Conservation (phyloP, 2,329 filamentous ascomycete genomes). For the Fusarium lyarnte region DNA sequence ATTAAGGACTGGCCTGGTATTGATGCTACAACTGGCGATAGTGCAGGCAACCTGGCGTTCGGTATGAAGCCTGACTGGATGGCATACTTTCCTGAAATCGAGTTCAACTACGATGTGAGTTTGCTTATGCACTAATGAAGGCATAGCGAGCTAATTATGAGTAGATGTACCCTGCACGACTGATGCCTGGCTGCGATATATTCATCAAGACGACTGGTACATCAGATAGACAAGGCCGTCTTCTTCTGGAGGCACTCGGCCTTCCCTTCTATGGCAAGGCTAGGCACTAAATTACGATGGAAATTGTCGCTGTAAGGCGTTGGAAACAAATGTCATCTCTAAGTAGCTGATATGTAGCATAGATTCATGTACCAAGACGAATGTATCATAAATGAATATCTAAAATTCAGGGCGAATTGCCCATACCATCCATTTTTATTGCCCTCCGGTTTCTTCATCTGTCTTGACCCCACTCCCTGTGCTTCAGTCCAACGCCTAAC, state of each 20-base stretch:
- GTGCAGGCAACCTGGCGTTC: slow-evolving; percentile 85
- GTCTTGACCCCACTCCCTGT: slow-evolving; percentile 1
- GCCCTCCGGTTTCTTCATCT: slow-evolving; percentile 3
- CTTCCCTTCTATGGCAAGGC: slow-evolving; percentile 83
- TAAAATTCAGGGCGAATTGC: slow-evolving; percentile 28
- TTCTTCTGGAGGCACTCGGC: slow-evolving; percentile 65
- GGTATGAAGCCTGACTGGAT: slow-evolving; percentile 81
- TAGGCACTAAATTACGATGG: slow-evolving; percentile 46
- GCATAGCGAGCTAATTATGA: slow-evolving; percentile 15
- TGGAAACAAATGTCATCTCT: slow-evolving; percentile 26
- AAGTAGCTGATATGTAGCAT: slow-evolving; percentile 42
- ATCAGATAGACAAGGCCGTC: slow-evolving; percentile 83
- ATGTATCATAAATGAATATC: slow-evolving; percentile 47
- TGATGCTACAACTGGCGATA: slow-evolving; percentile 75
- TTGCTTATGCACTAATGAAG: background rate
- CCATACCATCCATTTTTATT: slow-evolving; percentile 29
- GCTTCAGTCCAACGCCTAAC: slow-evolving; percentile 45
- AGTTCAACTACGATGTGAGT: slow-evolving; percentile 93
- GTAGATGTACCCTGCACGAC: slow-evolving; percentile 69
- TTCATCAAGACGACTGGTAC: slow-evolving; percentile 85
- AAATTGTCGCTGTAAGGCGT: slow-evolving; percentile 2
- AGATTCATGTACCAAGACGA: slow-evolving; percentile 48
- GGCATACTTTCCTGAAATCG: slow-evolving; percentile 89
- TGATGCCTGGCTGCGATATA: slow-evolving; percentile 88
- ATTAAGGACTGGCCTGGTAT: slow-evolving; percentile 95